A percentile compares a stretch with the other conserved stretches of the same genome.
Evolutionary conservation across 2,329 filamentous ascomycete species (phyloP).

Genomic region (Phaeosphaeriaceae sp.): DNA sequence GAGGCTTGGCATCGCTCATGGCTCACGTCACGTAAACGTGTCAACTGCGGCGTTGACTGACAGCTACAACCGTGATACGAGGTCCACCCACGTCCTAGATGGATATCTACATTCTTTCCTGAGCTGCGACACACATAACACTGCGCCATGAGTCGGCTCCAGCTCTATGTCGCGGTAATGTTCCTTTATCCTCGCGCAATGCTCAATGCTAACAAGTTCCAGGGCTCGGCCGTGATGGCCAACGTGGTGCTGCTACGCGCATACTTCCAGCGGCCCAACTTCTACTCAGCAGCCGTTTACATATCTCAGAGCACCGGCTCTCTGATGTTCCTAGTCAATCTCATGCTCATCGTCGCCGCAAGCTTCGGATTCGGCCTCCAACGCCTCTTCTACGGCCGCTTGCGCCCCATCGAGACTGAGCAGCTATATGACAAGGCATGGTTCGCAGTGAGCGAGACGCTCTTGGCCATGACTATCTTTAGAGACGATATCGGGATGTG

Average conservation of each 20-base stretch:
- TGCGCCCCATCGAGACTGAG: slow-evolving; percentile 94
- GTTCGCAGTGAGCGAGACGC: slow-evolving; percentile 97
- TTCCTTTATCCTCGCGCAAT: neutral
- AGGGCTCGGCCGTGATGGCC: slow-evolving; percentile 80
- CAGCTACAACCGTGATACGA: slow-evolving; percentile 12
- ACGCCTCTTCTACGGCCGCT: slow-evolving; percentile 84
- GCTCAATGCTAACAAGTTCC: slow-evolving; percentile 22
- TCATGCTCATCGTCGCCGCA: slow-evolving; percentile 81
- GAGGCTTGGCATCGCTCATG: too few relatives aligned
- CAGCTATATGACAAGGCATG: slow-evolving; percentile 97
- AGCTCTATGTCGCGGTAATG: slow-evolving; percentile 44
- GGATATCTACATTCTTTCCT: slow-evolving; percentile 19
- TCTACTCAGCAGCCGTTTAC: slow-evolving; percentile 97
- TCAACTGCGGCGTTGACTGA: slow-evolving; percentile 12
- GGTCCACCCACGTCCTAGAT: slow-evolving; percentile 13
- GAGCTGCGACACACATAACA: slow-evolving; percentile 6
- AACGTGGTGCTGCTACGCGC: slow-evolving; percentile 85
- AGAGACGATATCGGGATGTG: slow-evolving; percentile 92
- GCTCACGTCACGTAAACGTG: slow-evolving; percentile 18
- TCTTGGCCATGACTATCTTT: slow-evolving; percentile 97
- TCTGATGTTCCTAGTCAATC: slow-evolving; percentile 90
- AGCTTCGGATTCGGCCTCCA: slow-evolving; percentile 87
- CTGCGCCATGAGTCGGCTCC: slow-evolving; percentile 40
- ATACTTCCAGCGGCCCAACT: slow-evolving; percentile 94
- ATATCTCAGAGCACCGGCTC: slow-evolving; percentile 96